phyloP scores from a whole-genome alignment of 2,329 filamentous ascomycete genomes.

The Hirsutella rhossiliensis region DNA sequence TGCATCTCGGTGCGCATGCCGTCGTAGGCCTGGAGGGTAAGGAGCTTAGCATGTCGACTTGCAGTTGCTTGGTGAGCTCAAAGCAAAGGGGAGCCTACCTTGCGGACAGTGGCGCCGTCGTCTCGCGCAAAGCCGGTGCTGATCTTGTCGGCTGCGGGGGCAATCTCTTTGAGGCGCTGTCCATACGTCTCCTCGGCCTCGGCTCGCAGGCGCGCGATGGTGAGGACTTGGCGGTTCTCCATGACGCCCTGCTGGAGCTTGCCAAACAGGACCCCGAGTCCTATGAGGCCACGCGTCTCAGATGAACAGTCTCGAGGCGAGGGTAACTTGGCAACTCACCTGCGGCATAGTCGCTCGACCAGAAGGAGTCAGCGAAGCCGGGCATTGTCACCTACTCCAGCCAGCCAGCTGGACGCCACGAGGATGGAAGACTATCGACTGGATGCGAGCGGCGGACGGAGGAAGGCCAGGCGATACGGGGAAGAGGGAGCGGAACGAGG shows the following conservation, averaged over 20 bases:
- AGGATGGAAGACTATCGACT: neutral
- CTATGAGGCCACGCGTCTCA: constrained; percentile 21
- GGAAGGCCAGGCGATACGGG: neutral
- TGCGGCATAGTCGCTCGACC: constrained; percentile 95
- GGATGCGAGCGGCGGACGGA: neutral
- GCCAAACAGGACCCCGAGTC: constrained; percentile 84
- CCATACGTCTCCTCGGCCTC: constrained; percentile 91
- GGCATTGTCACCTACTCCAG: constrained; percentile 47
- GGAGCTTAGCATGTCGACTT: neutral
- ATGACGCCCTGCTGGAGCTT: constrained; percentile 94
- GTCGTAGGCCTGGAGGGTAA: constrained; percentile 65
- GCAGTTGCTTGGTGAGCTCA: neutral
- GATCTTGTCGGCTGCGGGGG: constrained; percentile 69
- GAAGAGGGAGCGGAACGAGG: no score
- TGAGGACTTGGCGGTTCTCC: constrained; percentile 90
- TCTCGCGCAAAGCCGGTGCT: constrained; percentile 76
- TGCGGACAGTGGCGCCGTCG: constrained; percentile 90
- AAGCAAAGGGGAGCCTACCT: constrained; percentile 42
- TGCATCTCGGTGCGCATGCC: constrained; percentile 88
- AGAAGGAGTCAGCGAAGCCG: constrained; percentile 91
- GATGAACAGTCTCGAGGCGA: neutral
- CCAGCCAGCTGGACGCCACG: neutral
- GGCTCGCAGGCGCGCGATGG: constrained; percentile 83
- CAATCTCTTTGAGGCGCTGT: constrained; percentile 68
- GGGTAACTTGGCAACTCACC: constrained; percentile 36